Evolutionary conservation across 2,329 filamentous ascomycete species (phyloP), one percentile per base, ranked within the genome.

Genomic region (Ceratocystis cacaofunesta): DNA sequence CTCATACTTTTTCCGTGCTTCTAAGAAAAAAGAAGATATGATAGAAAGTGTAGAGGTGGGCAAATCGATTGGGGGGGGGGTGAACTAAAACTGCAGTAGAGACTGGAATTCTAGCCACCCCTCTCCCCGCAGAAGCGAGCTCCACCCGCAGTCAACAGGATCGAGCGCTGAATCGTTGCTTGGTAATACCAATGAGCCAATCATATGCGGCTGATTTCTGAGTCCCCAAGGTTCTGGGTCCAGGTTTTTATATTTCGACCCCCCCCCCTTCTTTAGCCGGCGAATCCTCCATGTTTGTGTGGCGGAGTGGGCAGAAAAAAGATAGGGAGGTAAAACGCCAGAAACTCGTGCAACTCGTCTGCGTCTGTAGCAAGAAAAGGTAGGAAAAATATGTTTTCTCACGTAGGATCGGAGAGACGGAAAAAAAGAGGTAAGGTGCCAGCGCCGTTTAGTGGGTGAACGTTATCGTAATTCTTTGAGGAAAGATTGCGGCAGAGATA

Each of bases 141-240:
- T 48, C 41, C 41, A 62, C 43, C 25, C 61, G 17, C 46, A 15
- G 28, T 43, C 43, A 63, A 63, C 46, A 63, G 61, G 61, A 63
- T 63, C 25, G 22, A 52, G 25, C 3, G 44, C 61, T 32, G 61
- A 63, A 36, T 52, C 44, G 61, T 28, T 30, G 22, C 25, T 46
- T 52, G 30, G 25, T 46, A 50, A 43, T 30, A 48, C 43, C 44
- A 46, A 10, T n/a, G 22, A 41, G 61, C 61, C 61, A 63, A 63
- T 63, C 25, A 63, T 12, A 17, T 28, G 44, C 25, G n/a, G 22
- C 19, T 22, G n/a, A 63, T 52, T 63, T 22, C 46, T 46, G 46
- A 22, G 61, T 48, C 61, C 44, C 61, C 61, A 48, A 50, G 61
- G 22, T 19, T n/a, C 61, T 63, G 61, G 61, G 61, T 50, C 17